phyloP scores from a whole-genome alignment of 371 early-diverging fungal species.

The Choanephora cucurbitarum region DNA sequence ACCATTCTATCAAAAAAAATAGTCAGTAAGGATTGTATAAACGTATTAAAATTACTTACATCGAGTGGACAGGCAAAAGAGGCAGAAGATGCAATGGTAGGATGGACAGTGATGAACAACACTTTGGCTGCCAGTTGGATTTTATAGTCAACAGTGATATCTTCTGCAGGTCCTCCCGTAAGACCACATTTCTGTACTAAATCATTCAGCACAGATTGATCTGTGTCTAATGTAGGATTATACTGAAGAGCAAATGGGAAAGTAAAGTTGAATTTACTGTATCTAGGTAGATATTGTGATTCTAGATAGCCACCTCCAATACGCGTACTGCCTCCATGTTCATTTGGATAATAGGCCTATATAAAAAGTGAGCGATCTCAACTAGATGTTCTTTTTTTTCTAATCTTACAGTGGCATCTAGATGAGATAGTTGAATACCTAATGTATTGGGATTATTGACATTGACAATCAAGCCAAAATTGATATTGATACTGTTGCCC shows the following conservation, averaged over 20 bases:
- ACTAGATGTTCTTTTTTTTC: too few species aligned
- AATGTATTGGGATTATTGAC: constrained; percentile 46
- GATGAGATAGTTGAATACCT: constrained; percentile 33
- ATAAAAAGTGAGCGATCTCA: constrained; percentile 2
- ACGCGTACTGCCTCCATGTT: constrained; percentile 26
- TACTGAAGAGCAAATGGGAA: constrained; percentile 55
- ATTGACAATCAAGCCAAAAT: constrained; percentile 39
- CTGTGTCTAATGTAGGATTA: constrained; percentile 29
- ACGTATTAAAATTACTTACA: constrained; percentile 18
- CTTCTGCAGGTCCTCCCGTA: constrained; percentile 27
- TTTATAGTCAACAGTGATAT: constrained; percentile 38
- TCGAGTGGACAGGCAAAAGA: constrained; percentile 46
- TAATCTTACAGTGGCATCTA: constrained; percentile 44
- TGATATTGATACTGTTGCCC: constrained; percentile 32
- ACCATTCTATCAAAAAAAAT: constrained; percentile 13
- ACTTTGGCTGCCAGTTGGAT: constrained; percentile 38
- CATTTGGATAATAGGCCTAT: constrained; percentile 50
- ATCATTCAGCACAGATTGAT: constrained; percentile 45
- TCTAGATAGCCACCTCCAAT: constrained; percentile 51
- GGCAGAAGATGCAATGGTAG: constrained; percentile 32
- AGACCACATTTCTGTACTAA: constrained; percentile 51
- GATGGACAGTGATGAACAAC: constrained; percentile 40
- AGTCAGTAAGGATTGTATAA: neutral
- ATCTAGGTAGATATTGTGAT: constrained; percentile 37
- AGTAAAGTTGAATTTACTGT: constrained; percentile 42